Evolutionary conservation across 345 rosid genomes (phyloP).

Genomic region (Corymbia maculata): DNA sequence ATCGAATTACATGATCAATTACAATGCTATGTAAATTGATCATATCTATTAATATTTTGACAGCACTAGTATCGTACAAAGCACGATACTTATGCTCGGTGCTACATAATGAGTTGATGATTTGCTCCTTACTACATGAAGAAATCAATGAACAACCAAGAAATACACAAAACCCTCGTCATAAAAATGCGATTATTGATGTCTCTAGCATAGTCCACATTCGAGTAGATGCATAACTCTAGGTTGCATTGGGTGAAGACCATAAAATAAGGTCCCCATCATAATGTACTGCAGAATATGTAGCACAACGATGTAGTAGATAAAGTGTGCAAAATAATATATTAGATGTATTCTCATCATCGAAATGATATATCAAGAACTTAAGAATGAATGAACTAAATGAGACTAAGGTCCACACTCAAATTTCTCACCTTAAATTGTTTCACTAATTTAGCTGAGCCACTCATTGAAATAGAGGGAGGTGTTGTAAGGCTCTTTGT

Average conservation of each 20-base stretch:
- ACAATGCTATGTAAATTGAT: not conserved
- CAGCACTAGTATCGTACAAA: not conserved
- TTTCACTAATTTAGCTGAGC: not conserved
- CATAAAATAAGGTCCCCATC: not conserved
- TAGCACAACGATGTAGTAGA: not conserved
- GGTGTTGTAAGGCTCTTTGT: not conserved
- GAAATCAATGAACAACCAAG: not conserved
- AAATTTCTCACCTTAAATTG: not conserved
- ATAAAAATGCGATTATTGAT: not conserved
- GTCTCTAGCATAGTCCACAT: not conserved
- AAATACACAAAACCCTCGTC: not conserved
- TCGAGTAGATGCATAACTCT: not conserved
- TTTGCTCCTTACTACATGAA: not conserved
- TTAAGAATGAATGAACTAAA: not conserved
- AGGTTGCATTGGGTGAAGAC: not conserved
- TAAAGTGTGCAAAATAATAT: not conserved
- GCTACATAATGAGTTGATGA: not conserved
- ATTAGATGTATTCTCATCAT: not conserved
- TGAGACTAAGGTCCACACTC: not conserved
- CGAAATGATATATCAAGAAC: not conserved
- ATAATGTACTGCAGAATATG: not conserved
- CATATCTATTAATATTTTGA: not conserved
- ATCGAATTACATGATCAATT: not conserved
- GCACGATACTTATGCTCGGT: not conserved
- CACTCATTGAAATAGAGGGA: not conserved